phyloP scores from a whole-genome alignment of 2,329 filamentous ascomycete genomes.

The Microdochium bolleyi region DNA sequence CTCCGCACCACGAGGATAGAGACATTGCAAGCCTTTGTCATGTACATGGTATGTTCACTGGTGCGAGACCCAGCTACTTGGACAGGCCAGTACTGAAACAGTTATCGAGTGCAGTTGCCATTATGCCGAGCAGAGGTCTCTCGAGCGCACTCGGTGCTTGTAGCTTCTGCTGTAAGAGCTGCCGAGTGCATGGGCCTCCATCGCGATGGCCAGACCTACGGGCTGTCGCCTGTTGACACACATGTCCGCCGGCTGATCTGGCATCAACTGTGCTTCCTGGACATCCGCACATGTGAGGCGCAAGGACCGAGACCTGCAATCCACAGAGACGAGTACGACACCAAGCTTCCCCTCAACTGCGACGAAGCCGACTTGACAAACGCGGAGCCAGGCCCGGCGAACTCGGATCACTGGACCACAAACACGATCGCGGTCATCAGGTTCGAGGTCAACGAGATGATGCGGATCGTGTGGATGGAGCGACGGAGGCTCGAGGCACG shows the following conservation, averaged over 20 bases:
- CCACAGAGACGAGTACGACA: conserved; percentile 68
- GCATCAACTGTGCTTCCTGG: conserved; percentile 72
- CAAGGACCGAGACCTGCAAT: conserved; percentile 67
- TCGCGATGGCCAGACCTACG: conserved; percentile 60
- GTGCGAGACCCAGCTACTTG: not conserved
- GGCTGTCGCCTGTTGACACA: conserved; percentile 57
- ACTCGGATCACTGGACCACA: conserved; percentile 54
- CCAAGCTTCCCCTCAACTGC: conserved; percentile 62
- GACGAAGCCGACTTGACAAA: conserved; percentile 55
- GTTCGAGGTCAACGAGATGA: conserved; percentile 67
- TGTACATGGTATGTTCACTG: conserved; percentile 55
- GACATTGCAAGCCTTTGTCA: conserved; percentile 68
- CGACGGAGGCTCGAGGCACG: conserved; percentile 55
- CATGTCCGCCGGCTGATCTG: conserved; percentile 66
- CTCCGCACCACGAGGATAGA: conserved; percentile 63
- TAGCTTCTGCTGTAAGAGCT: conserved; percentile 64
- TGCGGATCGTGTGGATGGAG: conserved; percentile 62
- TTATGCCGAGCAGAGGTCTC: conserved; percentile 67
- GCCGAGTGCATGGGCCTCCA: conserved; percentile 74
- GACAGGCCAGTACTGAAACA: not conserved
- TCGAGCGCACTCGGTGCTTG: conserved; percentile 62
- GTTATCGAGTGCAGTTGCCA: conserved; percentile 43
- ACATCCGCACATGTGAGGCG: conserved; percentile 66
- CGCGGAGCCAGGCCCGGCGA: conserved; percentile 29
- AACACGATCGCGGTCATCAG: conserved; percentile 61